Evolutionary conservation across 2,329 filamentous ascomycete genomes (phyloP), one percentile per base, ranked within the genome.

Genomic region (Curvularia lunata): DNA sequence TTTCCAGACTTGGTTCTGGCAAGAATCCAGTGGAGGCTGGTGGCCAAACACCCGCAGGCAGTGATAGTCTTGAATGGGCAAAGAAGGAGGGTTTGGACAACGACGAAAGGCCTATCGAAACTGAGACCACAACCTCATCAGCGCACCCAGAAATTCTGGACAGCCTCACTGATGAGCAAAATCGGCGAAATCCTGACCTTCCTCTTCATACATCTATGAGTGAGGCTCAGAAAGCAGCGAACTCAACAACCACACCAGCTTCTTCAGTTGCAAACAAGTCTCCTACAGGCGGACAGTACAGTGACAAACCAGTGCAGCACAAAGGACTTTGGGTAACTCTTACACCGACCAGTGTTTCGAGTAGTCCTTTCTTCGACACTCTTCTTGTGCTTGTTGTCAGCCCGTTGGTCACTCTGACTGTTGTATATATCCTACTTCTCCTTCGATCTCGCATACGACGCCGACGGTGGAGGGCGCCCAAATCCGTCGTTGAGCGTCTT

Each of bases 241-340:
- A 25, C 9, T n/a, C 54, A 30, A 55, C 53, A 18, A 52, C 42
- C 10, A 48, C 49, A 8, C 21, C 48, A n/a, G 77, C 82, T 1
- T 68, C 84, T 23, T 75, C 84, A 32, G 80, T 80, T 9, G 78
- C 81, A 16, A 61, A 56, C 78, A 80, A 45, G 76, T 80, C 47
- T 72, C 76, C 42, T 71, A 77, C 58, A 65, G 75, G 38, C 45
- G 52, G 56, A 21, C 60, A 57, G 21, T 59, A 65, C 10, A 43
- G 21, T 23, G 42, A 56, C 8, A 41, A 28, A 42, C 54, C 25
- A 28, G 23, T 2, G 34, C 80, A 82, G 12, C 88, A 88, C 63
- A 88, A 95, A 67, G 94, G 92, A 1, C 85, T 99, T 4, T 98
- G 92, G 92, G 92, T 99, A n/a, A 97, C 95, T 7, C 86, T 99